Conservation (phyloP, 176 grass and related monocot species). For the Puccinellia tenuiflora region DNA sequence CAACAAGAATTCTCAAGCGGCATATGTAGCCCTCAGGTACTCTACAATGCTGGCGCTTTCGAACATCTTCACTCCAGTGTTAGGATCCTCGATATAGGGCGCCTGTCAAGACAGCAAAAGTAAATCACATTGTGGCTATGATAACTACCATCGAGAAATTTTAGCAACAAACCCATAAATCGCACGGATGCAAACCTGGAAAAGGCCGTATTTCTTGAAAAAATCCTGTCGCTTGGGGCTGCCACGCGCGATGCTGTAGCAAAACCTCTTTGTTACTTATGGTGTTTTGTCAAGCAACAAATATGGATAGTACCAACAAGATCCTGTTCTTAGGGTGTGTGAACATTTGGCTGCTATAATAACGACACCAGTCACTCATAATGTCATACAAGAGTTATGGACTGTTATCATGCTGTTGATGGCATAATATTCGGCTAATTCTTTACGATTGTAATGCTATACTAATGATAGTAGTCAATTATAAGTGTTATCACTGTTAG, state of each 20-base stretch:
- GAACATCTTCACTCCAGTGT: conserved; percentile 91
- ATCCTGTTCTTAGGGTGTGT: neutral
- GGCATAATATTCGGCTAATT: neutral
- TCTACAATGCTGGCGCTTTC: conserved; percentile 79
- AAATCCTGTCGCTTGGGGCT: conserved; percentile 74
- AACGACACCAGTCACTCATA: neutral
- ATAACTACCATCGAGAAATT: neutral
- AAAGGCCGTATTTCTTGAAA: conserved; percentile 61
- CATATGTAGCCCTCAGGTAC: conserved; percentile 64
- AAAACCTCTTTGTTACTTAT: neutral
- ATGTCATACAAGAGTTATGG: neutral
- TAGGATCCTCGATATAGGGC: conserved; percentile 88
- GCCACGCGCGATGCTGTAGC: conserved; percentile 61
- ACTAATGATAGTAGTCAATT: neutral
- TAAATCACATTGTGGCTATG: neutral
- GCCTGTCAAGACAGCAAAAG: conserved; percentile 30
- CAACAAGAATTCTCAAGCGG: conserved; percentile 10
- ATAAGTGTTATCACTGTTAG: neutral
- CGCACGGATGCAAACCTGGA: conserved; percentile 44
- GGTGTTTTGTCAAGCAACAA: neutral
- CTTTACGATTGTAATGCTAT: neutral
- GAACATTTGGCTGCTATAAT: neutral
- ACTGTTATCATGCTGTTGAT: neutral
- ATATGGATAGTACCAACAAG: neutral
- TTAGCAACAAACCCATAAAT: neutral